Base-by-base conservation (phyloP, 108 stramenopile genomes). In the Fistulifera solaris region DNA sequence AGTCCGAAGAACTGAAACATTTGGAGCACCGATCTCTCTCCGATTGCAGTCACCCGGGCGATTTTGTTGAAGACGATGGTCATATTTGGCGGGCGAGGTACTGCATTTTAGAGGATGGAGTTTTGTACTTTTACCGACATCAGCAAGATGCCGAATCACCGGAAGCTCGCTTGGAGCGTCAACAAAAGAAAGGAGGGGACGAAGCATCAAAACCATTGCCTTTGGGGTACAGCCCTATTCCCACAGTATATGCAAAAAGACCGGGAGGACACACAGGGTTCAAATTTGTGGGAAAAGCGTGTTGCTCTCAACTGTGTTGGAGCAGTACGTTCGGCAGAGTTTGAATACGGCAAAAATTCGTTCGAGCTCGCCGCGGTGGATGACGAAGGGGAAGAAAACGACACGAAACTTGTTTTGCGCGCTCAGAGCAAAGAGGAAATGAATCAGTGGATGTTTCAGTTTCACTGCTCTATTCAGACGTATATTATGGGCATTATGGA, bases 391-490 rank as follows among this genome's bases (percentile, higher is more conserved):
- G 63, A 51, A 24, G 38, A 54, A 22, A 54, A 61, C 48, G 31
- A 35, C 31, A 35, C 31, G 31, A 46, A 27, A 8, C 52, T 72
- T 11, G 75, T 85, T 38, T 61, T 89, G 25, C 70, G 71, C 25
- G 87, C 83, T 10, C 63, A 58, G 26, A 61, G 63, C 43, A 59
- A 59, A 1, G 66, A 73, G 14, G 78, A 80, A 22, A 80, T 84
- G 79, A 82, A 73, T 39, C 69, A 77, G 46, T 89, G 87, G 87
- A 62, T 89, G 43, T 83, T 89, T 52, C 78, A 89, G 57, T 85
- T 89, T 54, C 87, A 85, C 65, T 52, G 77, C 45, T 80, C 87
- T 35, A 54, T 88, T 21, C 58, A 73, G 0, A 77, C 61, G 0
- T 74, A 78, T 40, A 68, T 87, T 60, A 61, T 56, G 46, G 56